Conservation (phyloP, 257 asterid species). For the Plantago ovata region DNA sequence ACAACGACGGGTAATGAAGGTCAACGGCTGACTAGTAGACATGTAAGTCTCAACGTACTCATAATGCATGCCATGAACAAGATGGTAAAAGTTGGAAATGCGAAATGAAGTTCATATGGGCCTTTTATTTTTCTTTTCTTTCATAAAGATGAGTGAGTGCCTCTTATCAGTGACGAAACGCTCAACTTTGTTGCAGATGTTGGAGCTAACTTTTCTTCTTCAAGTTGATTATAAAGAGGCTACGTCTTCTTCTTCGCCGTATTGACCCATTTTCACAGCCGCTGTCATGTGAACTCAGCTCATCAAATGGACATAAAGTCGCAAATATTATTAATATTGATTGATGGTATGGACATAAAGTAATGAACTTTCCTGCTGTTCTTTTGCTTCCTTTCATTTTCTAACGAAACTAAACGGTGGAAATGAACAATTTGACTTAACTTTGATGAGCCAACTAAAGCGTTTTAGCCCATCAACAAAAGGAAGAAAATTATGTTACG, state of each 20-base stretch:
- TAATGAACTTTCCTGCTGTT: background rate
- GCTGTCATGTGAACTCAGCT: background rate
- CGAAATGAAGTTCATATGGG: background rate
- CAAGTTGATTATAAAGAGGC: conserved; percentile 17
- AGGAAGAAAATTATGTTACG: conserved; percentile 9
- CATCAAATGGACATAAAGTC: conserved; percentile 5
- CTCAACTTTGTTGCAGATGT: conserved; percentile 6
- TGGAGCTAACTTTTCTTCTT: conserved; percentile 15
- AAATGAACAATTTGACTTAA: background rate
- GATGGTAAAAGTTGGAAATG: background rate
- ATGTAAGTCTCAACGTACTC: background rate
- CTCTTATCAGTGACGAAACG: conserved; percentile 7
- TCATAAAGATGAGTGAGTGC: background rate
- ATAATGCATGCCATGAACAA: background rate
- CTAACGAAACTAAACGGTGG: background rate
- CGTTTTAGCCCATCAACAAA: background rate
- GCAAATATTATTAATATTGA: background rate
- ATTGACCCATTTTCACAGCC: background rate
- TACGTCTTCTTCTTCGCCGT: conserved; percentile 5
- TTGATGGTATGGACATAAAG: background rate
- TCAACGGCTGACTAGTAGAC: too few species aligned
- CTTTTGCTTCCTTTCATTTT: conserved; percentile 1
- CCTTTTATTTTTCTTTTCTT: background rate
- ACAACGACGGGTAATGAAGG: too few species aligned
- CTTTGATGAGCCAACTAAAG: background rate